Percentiles rank a stretch among this genome's conserved stretches.
These are phyloP conservation scores for Ceratocystis ficicola DNA, from an alignment of 2,329 filamentous ascomycete genomes.

Conservation along the genomic window DNA sequence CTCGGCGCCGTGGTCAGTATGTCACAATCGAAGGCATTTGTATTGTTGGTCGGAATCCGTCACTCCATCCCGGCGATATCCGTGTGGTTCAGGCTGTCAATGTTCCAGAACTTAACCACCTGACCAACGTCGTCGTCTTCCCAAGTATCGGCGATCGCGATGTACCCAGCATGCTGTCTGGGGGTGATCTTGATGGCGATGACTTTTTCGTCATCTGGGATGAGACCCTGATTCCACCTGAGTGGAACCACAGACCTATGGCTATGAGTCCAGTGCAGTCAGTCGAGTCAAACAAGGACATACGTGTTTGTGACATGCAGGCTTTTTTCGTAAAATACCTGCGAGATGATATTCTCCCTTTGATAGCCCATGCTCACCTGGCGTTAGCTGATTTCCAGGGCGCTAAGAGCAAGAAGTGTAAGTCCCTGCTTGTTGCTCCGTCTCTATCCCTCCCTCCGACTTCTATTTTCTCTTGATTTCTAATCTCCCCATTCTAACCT, in stretches of 20 bases:
- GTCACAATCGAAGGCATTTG: conserved; percentile 69
- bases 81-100: conserved; percentile 78
- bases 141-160: conserved; percentile 73
- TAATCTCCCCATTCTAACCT: not conserved
- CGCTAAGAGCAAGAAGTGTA: conserved; percentile 56
- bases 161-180: conserved; percentile 86
- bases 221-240: conserved; percentile 51
- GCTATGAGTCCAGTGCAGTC: conserved; percentile 27
- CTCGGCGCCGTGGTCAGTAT: conserved; percentile 44
- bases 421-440: conserved; percentile 26
- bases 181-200: conserved; percentile 89
- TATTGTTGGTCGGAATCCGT: conserved; percentile 81
- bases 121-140: conserved; percentile 78
- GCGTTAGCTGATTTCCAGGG: conserved; percentile 61
- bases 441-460: not conserved
- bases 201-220: conserved; percentile 97
- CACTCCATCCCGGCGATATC: conserved; percentile 83
- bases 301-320: conserved; percentile 61
- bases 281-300: conserved; percentile 41
- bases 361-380: conserved; percentile 72
- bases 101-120: conserved; percentile 55
- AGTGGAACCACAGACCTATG: conserved; percentile 69
- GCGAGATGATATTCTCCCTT: conserved; percentile 71
- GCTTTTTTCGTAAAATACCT: conserved; percentile 86
- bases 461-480: not conserved